A percentile compares a stretch with the other conserved stretches of the same genome.
Evolutionary conservation across 495 filamentous ascomycete species (phyloP).

Genomic region (Hypoxylon lienhwacheense): DNA sequence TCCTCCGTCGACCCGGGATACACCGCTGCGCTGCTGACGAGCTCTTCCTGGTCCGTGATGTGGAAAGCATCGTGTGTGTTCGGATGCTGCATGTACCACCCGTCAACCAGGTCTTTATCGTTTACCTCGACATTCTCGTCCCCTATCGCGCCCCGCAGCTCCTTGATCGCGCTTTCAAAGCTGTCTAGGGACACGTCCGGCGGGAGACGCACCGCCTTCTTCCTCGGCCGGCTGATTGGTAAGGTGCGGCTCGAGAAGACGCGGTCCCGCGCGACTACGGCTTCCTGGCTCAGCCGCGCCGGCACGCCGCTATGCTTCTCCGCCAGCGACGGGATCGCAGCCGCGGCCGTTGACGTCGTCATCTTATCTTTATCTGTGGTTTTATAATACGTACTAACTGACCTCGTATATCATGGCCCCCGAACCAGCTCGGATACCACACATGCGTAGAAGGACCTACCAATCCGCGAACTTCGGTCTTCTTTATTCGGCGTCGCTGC

Average conservation of each 20-base stretch:
- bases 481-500: conserved; percentile 23
- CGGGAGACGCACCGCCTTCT: conserved; percentile 40
- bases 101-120: conserved; percentile 46
- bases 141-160: conserved; percentile 39
- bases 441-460: no score
- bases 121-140: conserved; percentile 46
- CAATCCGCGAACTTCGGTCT: no score
- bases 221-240: conserved; percentile 38
- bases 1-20: conserved; percentile 47
- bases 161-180: conserved; percentile 45
- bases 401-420: no score
- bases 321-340: conserved; percentile 24
- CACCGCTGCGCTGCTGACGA: conserved; percentile 48
- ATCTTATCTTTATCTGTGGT: conserved; percentile 20
- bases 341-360: conserved; percentile 3
- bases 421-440: no score
- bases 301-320: conserved; percentile 41
- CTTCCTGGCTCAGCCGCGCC: conserved; percentile 35
- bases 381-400: no score
- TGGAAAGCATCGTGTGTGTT: conserved; percentile 53
- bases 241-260: conserved; percentile 41
- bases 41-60: conserved; percentile 47
- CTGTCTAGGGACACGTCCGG: conserved; percentile 40
- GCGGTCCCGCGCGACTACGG: conserved; percentile 34
- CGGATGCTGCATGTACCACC: conserved; percentile 54